These are phyloP conservation scores for Crithidia sp. DNA, from an alignment of 208 protist species.

Conservation along the genomic window DNA sequence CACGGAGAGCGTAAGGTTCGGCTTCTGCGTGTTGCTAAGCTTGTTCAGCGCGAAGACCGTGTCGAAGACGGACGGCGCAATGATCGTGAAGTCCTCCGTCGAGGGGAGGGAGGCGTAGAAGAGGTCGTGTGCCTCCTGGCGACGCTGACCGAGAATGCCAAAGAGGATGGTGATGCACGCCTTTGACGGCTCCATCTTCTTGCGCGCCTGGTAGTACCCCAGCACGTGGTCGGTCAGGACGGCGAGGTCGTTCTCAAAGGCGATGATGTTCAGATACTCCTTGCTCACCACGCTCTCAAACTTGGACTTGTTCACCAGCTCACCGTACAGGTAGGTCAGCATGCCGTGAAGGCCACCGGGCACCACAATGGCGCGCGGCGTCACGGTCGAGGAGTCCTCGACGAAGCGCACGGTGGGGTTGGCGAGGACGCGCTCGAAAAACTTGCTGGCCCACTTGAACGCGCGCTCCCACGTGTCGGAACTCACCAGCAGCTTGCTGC, in stretches of 20 bases:
- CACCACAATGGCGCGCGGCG: slow-evolving; percentile 44
- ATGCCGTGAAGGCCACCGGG: slow-evolving; percentile 55
- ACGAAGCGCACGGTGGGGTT: slow-evolving; percentile 49
- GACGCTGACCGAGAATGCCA: slow-evolving; percentile 66
- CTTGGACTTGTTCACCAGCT: slow-evolving; percentile 65
- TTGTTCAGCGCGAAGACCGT: slow-evolving; percentile 64
- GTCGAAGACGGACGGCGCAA: slow-evolving; percentile 58
- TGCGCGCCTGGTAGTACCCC: slow-evolving; percentile 62
- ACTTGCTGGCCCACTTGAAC: slow-evolving; percentile 37
- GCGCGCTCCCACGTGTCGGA: slow-evolving; percentile 59
- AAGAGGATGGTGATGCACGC: slow-evolving; percentile 69
- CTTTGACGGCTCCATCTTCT: slow-evolving; percentile 28
- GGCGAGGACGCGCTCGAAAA: slow-evolving; percentile 43
- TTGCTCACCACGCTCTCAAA: slow-evolving; percentile 41
- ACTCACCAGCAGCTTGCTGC: slow-evolving; percentile 48
- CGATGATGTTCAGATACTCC: slow-evolving; percentile 64
- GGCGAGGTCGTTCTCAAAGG: slow-evolving; percentile 74
- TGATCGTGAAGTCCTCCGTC: slow-evolving; percentile 36
- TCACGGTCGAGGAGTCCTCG: slow-evolving; percentile 39
- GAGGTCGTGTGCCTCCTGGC: slow-evolving; percentile 72
- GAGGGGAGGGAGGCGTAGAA: slow-evolving; percentile 49
- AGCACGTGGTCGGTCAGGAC: slow-evolving; percentile 62
- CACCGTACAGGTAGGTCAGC: slow-evolving; percentile 50
- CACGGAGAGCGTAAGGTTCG: slow-evolving; percentile 23
- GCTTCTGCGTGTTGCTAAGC: slow-evolving; percentile 40